These are phyloP conservation scores for Ophiocordyceps robertsii DNA, from an alignment of 2,329 filamentous ascomycete species.

Conservation along the genomic window DNA sequence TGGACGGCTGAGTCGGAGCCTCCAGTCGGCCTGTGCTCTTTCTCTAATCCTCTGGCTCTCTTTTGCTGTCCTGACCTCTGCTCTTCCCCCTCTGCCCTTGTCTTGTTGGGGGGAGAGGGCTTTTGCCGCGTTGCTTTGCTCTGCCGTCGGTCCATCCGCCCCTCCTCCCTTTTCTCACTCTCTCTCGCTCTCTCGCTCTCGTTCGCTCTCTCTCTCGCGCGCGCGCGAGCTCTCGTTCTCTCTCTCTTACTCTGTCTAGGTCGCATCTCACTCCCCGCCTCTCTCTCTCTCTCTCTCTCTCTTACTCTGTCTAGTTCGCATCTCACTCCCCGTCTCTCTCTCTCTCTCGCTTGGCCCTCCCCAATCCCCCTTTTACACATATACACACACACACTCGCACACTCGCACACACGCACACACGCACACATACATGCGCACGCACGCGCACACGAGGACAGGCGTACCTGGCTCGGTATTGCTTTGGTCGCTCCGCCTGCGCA, in stretches of 20 bases:
- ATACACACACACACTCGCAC: background rate
- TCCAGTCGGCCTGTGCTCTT: conserved; percentile 1
- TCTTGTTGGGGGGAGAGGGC: background rate
- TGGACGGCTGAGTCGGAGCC: background rate
- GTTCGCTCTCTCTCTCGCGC: background rate
- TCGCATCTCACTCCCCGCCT: background rate
- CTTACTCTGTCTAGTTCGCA: background rate
- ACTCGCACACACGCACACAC: background rate
- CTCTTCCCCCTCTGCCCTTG: conserved; percentile 1
- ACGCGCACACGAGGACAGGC: no score
- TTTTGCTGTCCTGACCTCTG: no score
- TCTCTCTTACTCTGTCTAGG: background rate
- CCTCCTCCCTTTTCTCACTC: no score
- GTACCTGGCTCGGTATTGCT: no score
- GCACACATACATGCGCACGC: background rate
- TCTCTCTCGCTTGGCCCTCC: background rate
- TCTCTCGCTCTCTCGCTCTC: background rate
- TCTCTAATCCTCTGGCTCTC: background rate
- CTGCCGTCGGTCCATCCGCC: background rate
- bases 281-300: background rate
- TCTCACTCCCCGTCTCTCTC: background rate
- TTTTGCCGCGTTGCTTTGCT: background rate
- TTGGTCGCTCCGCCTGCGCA: no score
- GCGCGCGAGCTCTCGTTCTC: background rate
- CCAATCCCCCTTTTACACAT: background rate